Evolutionary conservation across 2,329 filamentous ascomycete genomes (phyloP), one percentile per base, ranked within the genome.

Genomic region (Colletotrichum spinosum): DNA sequence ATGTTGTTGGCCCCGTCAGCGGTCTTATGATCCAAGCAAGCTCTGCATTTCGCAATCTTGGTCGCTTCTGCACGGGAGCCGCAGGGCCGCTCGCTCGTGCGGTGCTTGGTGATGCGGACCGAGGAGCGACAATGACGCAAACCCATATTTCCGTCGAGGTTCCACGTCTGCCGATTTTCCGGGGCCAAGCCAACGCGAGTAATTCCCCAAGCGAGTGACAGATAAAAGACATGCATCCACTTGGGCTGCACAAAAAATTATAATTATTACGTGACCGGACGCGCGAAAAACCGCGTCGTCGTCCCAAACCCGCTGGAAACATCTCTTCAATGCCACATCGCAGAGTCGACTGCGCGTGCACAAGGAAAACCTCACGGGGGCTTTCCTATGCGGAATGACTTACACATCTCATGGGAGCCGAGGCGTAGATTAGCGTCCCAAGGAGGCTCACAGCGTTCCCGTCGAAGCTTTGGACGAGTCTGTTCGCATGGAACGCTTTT

Each of bases 151-250:
- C 15, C 44, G 42, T 9, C 11, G 15, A 46, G 44, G 13, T 15
- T 41, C 11, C 11, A 44, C 42, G 17, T 35, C 49, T 39, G 55
- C 56, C 37, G 38, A 46, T 39, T 60, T 50, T 46, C 57, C 39
- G 34, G 46, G 11, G 17, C 17, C 34, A 34, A 42, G 49, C 46
- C 37, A 49, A 58, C 44, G 58, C 62, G 62, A 56, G 62, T 56
- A 62, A 62, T 62, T 60, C 58, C n/a, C 55, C 57, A 52, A 65
- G 58, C 62, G 62, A 65, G 58, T 56, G 62, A 62, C 51, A 62
- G 39, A 65, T 65, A 56, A 55, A 17, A 48, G 25, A 39, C 17
- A 9, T 25, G 58, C 46, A 46, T 56, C 57, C 46, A 51, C 52
- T 65, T 33, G n/a, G 12, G n/a, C 51, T 62, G 58, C 62, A 65